Evolutionary conservation across 352 stramenopile species (phyloP).

Genomic region (Globisporangium orthogonon): DNA sequence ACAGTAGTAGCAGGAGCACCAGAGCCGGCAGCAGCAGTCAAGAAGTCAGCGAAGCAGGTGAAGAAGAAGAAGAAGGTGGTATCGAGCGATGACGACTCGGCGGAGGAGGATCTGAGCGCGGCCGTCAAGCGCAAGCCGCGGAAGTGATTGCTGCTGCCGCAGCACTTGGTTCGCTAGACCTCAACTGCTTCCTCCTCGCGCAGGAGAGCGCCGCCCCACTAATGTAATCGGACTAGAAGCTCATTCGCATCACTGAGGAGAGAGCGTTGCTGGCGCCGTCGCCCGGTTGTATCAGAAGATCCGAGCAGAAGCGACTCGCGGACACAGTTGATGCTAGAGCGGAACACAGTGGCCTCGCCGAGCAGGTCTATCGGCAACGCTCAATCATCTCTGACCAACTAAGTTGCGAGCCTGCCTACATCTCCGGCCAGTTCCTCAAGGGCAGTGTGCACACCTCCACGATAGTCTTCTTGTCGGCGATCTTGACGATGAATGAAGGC

Average conservation of each 20-base stretch:
- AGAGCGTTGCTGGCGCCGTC: too few relatives aligned
- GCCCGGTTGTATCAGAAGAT: too few relatives aligned
- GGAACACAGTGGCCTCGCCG: too few relatives aligned
- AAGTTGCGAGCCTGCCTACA: too few relatives aligned
- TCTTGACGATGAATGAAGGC: too few relatives aligned
- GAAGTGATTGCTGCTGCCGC: constrained; percentile 8
- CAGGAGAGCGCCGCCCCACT: not conserved
- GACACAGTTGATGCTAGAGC: too few relatives aligned
- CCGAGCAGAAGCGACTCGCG: too few relatives aligned
- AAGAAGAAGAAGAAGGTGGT: constrained; percentile 32
- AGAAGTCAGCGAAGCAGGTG: constrained; percentile 5
- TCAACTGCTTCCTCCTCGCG: not conserved
- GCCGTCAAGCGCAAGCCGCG: constrained; percentile 67
- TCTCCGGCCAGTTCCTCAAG: too few relatives aligned
- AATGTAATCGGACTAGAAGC: not conserved
- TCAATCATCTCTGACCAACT: too few relatives aligned
- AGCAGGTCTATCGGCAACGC: too few relatives aligned
- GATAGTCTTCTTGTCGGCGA: too few relatives aligned
- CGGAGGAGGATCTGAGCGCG: constrained; percentile 56
- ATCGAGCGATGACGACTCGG: constrained; percentile 41
- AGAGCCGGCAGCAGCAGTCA: constrained; percentile 17
- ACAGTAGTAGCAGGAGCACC: constrained; percentile 7
- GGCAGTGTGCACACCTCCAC: too few relatives aligned
- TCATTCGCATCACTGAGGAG: not conserved
- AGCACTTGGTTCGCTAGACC: not conserved